A percentile compares a stretch with the other conserved stretches of the same genome.
Conservation (phyloP, 2,329 filamentous ascomycete genomes). For the Talaromyces sp. region DNA sequence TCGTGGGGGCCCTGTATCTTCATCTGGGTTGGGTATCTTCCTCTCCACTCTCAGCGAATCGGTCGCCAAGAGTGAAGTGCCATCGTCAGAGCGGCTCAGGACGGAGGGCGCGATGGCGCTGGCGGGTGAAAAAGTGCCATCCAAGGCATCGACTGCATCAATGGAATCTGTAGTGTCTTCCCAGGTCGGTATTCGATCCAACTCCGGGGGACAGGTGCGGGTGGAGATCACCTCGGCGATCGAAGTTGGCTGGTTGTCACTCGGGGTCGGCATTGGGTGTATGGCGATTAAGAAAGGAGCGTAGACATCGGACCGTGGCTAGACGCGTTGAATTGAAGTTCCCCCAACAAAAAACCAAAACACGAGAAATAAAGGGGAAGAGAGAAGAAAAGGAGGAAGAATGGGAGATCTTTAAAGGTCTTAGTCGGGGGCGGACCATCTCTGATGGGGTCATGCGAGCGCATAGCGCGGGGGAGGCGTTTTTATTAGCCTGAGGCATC, state of each 20-base stretch:
- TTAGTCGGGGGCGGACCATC: slow-evolving; percentile 21
- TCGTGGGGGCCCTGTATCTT: slow-evolving; percentile 34
- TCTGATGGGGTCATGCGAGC: slow-evolving; percentile 39
- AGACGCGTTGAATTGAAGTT: slow-evolving; percentile 14
- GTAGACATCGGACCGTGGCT: slow-evolving; percentile 38
- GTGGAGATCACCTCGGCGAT: slow-evolving; percentile 48
- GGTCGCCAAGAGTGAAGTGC: slow-evolving; percentile 26
- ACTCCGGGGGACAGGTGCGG: slow-evolving; percentile 55
- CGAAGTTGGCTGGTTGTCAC: slow-evolving; percentile 46
- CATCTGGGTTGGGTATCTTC: slow-evolving; percentile 33
- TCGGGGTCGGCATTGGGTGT: slow-evolving; percentile 54
- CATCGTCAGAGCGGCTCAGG: slow-evolving; percentile 33
- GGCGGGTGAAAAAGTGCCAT: slow-evolving; percentile 31
- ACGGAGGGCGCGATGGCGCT: slow-evolving; percentile 28
- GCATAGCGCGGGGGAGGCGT: slow-evolving; percentile 39
- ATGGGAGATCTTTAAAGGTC: slow-evolving; percentile 16
- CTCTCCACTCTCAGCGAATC: slow-evolving; percentile 32
- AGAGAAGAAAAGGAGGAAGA: slow-evolving; percentile 12
- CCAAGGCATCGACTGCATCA: slow-evolving; percentile 26
- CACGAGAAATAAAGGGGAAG: slow-evolving; percentile 8
- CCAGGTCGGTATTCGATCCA: slow-evolving; percentile 37
- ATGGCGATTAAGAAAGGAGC: slow-evolving; percentile 34
- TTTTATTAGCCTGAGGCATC: slow-evolving; percentile 28
- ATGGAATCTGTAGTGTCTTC: slow-evolving; percentile 34
- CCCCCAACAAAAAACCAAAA: not conserved